phyloP scores from a whole-genome alignment of 148 eudicot genomes.

The Nepenthes gracilis region DNA sequence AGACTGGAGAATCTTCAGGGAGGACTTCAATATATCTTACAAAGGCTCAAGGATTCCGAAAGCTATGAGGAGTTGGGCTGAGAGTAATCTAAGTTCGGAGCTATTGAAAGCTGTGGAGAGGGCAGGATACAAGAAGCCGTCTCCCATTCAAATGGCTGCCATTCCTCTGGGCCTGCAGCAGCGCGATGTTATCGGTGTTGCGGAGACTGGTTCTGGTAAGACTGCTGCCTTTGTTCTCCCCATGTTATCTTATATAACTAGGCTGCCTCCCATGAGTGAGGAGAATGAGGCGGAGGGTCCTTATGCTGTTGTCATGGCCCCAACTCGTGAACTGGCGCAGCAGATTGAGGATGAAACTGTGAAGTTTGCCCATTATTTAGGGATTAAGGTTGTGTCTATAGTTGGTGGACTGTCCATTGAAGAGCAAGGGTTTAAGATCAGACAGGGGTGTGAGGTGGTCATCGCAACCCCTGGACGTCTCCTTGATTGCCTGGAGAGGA shows the following conservation, averaged over 20 bases:
- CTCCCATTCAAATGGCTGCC: too few species aligned
- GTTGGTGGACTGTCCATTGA: slow-evolving; percentile 91
- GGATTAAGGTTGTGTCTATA: slow-evolving; percentile 71
- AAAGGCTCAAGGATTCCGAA: slow-evolving; percentile 69
- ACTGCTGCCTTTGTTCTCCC: too few species aligned
- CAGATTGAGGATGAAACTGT: slow-evolving; percentile 80
- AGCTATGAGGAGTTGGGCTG: slow-evolving; percentile 78
- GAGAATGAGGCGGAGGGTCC: slow-evolving; percentile 73
- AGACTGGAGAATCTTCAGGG: slow-evolving; percentile 82
- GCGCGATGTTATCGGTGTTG: slow-evolving; percentile 52
- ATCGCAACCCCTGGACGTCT: slow-evolving; percentile 87
- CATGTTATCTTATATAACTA: slow-evolving; percentile 27
- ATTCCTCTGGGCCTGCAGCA: slow-evolving; percentile 28
- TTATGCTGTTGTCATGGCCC: slow-evolving; percentile 89
- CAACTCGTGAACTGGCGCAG: slow-evolving; percentile 83
- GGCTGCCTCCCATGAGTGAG: slow-evolving; percentile 45
- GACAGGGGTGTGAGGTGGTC: slow-evolving; percentile 75
- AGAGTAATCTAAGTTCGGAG: slow-evolving; percentile 55
- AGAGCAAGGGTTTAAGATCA: slow-evolving; percentile 23
- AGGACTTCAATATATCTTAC: slow-evolving; percentile 73
- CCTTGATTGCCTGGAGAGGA: slow-evolving; percentile 61
- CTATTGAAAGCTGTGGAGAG: slow-evolving; percentile 66
- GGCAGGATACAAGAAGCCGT: slow-evolving; percentile 42
- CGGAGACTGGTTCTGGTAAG: neutral
- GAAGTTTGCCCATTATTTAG: slow-evolving; percentile 63